Evolutionary conservation across 2,329 filamentous ascomycete species (phyloP), one percentile per base, ranked within the genome.

Genomic region (Colletotrichum incanum): DNA sequence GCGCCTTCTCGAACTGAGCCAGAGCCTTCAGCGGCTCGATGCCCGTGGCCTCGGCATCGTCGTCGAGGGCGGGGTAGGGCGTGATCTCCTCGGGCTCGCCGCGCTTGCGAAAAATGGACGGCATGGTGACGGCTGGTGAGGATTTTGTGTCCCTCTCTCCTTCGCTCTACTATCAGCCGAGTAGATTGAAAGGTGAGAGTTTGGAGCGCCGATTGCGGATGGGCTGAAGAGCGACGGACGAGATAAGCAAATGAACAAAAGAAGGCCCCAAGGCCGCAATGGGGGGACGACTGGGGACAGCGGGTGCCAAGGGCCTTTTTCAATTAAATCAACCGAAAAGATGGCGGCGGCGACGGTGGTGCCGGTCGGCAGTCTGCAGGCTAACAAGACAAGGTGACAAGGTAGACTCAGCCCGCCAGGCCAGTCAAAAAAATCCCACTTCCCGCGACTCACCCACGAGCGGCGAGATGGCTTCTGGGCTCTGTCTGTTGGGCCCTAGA

Each of bases 1-100:
- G 90, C 72, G 88, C 85, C 76, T 87, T 86, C 77, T 90, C 88
- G 77, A 92, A 88, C 67, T 88, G 84, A 77, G 86, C 86, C 67
- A 92, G 84, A 72, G 85, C 82, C 73, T 82, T 82, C 67, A 87
- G 79, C 55, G 81, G 80, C 65, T 86, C 82, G 73, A 85, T 76
- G 64, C 83, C 82, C 26, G 82, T 82, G 50, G 81, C 78, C 66
- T 83, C 82, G 63, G 81, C 82, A 60, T 77, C 77, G 70, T 84
- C 82, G 62, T 80, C 73, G 45, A 82, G 80, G 26, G 82, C 83
- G 39, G 82, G 78, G 60, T 84, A 79, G 72, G 84, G 84, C 65
- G 82, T 85, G 76, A 85, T 82, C 70, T 84, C 82, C 78, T 85
- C 84, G 72, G 82, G 78, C 79, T 86, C 83, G 74, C 83, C 82